Conservation (phyloP, 1,284 basidiomycete species). For the Papiliotrema laurentii region DNA sequence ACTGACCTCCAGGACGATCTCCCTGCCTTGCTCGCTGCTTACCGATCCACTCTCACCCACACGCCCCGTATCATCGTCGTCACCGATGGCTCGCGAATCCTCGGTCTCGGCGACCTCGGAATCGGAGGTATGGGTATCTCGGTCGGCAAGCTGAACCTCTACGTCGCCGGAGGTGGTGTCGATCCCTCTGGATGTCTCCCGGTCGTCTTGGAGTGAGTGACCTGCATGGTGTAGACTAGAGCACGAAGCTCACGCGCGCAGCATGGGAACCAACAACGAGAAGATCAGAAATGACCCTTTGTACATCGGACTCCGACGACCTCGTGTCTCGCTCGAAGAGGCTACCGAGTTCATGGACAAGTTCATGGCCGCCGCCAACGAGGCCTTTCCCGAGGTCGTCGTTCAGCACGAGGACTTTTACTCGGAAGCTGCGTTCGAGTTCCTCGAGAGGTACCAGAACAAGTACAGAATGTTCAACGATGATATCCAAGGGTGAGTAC, state of each 20-base stretch:
- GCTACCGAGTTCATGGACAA: slow-evolving; percentile 78
- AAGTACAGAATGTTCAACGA: slow-evolving; percentile 84
- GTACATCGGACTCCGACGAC: slow-evolving; percentile 78
- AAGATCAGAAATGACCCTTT: slow-evolving; percentile 78
- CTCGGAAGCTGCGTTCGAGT: slow-evolving; percentile 78
- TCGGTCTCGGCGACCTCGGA: slow-evolving; percentile 84
- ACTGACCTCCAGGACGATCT: slow-evolving; percentile 31
- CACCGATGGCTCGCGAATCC: slow-evolving; percentile 87
- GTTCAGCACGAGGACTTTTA: slow-evolving; percentile 93
- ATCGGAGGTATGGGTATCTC: slow-evolving; percentile 74
- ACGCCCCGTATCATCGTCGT: slow-evolving; percentile 79
- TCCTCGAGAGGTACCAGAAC: slow-evolving; percentile 68
- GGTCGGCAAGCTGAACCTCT: slow-evolving; percentile 87
- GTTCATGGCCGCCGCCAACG: slow-evolving; percentile 77
- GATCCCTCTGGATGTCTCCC: slow-evolving; percentile 79
- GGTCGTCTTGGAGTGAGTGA: slow-evolving; percentile 57
- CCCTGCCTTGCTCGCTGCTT: slow-evolving; percentile 38
- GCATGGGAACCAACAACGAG: slow-evolving; percentile 81
- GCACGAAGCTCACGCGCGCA: slow-evolving; percentile 6
- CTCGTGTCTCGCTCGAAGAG: slow-evolving; percentile 58
- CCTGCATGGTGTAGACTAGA: neutral
- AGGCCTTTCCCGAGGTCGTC: slow-evolving; percentile 69
- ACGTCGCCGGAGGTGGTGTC: slow-evolving; percentile 78
- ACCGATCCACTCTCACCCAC: slow-evolving; percentile 55
- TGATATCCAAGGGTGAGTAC: slow-evolving; percentile 61